These are phyloP conservation scores for Skeletonema marinoi DNA, from an alignment of 108 stramenopile species.

Conservation along the genomic window DNA sequence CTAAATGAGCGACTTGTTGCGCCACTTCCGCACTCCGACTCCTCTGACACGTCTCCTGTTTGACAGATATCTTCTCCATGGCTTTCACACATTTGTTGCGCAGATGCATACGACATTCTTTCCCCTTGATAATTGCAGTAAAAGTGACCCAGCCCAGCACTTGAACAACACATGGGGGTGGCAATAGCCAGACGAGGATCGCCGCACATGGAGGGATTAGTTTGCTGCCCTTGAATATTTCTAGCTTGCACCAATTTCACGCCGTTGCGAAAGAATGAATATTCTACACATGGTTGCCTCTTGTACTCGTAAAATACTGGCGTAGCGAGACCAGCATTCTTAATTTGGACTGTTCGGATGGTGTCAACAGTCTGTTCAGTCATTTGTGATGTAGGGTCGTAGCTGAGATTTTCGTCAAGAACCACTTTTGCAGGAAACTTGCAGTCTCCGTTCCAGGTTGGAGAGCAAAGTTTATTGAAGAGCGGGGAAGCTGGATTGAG, in stretches of 20 bases:
- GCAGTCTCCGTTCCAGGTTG: constrained; percentile 12
- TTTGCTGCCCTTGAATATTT: neutral
- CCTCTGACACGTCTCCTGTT: neutral
- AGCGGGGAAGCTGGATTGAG: constrained; percentile 23
- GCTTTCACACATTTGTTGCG: constrained; percentile 11
- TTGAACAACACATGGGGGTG: constrained; percentile 13
- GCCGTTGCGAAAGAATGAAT: constrained; percentile 38
- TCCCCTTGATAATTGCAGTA: constrained; percentile 6
- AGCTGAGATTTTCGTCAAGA: constrained; percentile 32
- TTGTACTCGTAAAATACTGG: constrained; percentile 60
- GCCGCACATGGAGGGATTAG: constrained; percentile 25
- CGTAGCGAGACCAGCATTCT: neutral
- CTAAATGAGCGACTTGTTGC: neutral
- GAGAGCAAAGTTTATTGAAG: constrained; percentile 29
- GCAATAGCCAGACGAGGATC: constrained; percentile 28
- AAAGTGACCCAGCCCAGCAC: neutral
- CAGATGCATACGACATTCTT: constrained; percentile 19
- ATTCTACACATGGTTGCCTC: constrained; percentile 54
- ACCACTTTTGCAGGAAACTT: constrained; percentile 13
- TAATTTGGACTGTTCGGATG: constrained; percentile 26
- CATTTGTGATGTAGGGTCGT: neutral
- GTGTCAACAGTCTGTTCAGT: constrained; percentile 57
- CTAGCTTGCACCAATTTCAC: constrained; percentile 23
- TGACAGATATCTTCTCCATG: constrained; percentile 2
- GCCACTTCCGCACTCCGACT: neutral